A percentile compares a stretch with the other conserved stretches of the same genome.
Conservation (phyloP, 176 grass and related monocot genomes). For the Oryza meyeriana region DNA sequence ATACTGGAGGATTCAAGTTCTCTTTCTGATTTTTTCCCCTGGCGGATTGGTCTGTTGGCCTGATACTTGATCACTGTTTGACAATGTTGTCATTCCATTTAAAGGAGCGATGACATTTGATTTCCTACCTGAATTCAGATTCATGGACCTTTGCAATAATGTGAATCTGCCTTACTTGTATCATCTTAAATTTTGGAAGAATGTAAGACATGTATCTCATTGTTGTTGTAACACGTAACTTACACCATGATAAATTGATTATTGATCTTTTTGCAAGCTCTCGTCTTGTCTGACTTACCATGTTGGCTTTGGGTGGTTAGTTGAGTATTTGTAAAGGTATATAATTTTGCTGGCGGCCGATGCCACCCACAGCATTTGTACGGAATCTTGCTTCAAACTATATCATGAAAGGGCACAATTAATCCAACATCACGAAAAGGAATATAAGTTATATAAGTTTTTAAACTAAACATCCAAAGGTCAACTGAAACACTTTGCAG, state of each 20-base stretch:
- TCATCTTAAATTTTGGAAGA: not conserved
- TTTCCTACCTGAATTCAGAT: not conserved
- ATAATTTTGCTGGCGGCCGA: not conserved
- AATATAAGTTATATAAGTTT: too few relatives aligned
- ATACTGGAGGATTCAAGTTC: constrained; percentile 84
- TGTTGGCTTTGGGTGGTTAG: not conserved
- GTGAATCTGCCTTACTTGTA: not conserved
- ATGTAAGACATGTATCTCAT: not conserved
- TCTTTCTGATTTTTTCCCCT: constrained; percentile 56
- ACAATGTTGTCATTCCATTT: constrained; percentile 9
- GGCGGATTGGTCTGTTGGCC: not conserved
- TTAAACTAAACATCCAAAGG: not conserved
- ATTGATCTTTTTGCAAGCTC: not conserved
- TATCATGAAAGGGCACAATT: too few relatives aligned
- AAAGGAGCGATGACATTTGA: not conserved
- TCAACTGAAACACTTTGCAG: not conserved
- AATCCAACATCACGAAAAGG: too few relatives aligned
- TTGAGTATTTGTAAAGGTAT: not conserved
- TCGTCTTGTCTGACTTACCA: not conserved
- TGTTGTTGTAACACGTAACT: not conserved
- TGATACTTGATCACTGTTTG: not conserved
- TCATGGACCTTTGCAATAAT: not conserved
- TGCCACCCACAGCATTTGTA: not conserved
- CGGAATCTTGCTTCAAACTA: not conserved
- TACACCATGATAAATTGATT: not conserved